Evolutionary conservation across 495 filamentous ascomycete species (phyloP), one percentile per base, ranked within the genome.

Genomic region (Tuber aestivum): DNA sequence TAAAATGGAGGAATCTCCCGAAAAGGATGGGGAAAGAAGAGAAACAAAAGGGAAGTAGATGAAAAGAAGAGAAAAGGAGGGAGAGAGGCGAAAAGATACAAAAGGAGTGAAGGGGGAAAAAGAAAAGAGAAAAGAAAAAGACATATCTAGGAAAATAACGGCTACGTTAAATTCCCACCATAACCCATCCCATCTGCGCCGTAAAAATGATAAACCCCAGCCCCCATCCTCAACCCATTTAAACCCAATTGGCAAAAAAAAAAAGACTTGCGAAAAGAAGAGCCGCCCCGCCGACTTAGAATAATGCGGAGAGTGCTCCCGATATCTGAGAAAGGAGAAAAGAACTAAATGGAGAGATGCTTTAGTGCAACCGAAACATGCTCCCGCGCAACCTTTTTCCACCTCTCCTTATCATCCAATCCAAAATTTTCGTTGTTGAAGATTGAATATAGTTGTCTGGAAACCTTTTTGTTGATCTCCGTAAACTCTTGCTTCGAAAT

Each of bases 391-490:
- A 79, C 70, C 69, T 75, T 79, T 18, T 48, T 72, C 78, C 78
- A 79, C 23, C 70, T 79, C 72, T 79, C 77, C 73, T 79, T 79
- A 42, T 81, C 69, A 37, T 75, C 56, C 27, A 65, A 65, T 65
- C 27, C 56, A 65, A 65, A 65, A 41, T 56, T 41, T 35, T 82
- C 69, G 27, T 42, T 69, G 27, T 78, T 74, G 23, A 82, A 75
- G 56, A 82, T 77, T 35, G 79, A 74, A 71, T 83, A 83, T 42
- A 83, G 73, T 32, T 81, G 72, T 20, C 81, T 79, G 40, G 81
- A 83, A 40, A 83, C 81, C 12, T 74, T 78, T 41, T 78, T 82
- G 45, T 83, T 83, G 74, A 82, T 83, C 72, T 80, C 74, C 7
- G 81, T 82, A 72, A 81, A 83, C 45, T 78, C 50, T 45, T 83